Conservation (phyloP, 2,329 filamentous ascomycete genomes). For the Aureobasidium sp. region DNA sequence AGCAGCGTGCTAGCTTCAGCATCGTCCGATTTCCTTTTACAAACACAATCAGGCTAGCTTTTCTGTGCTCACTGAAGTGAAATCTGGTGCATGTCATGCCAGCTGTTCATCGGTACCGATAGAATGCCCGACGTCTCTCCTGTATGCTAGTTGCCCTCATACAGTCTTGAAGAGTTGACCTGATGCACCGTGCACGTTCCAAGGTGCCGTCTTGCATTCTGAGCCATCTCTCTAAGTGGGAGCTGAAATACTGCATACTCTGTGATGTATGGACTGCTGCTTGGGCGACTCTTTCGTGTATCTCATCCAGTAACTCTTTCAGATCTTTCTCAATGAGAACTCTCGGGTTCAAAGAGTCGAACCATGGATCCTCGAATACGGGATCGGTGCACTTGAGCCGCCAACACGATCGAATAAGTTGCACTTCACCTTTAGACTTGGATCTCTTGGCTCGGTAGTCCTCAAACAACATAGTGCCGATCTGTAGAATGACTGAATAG, state of each 20-base stretch:
- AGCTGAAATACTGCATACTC: not conserved
- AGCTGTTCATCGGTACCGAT: too few species aligned
- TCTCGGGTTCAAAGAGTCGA: too few species aligned
- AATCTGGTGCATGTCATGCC: too few species aligned
- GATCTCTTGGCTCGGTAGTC: not conserved
- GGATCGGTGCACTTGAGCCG: not conserved
- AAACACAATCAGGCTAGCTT: too few species aligned
- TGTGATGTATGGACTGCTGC: not conserved
- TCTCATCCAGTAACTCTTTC: not conserved
- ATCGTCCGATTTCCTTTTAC: not conserved
- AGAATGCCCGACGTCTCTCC: too few species aligned
- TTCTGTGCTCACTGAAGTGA: too few species aligned
- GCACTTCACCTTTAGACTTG: too few species aligned
- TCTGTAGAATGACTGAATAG: not conserved
- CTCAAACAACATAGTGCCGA: not conserved
- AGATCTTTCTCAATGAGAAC: not conserved
- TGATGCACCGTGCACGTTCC: not conserved
- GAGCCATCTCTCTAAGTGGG: not conserved
- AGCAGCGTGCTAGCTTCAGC: not conserved
- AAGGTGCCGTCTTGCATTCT: not conserved
- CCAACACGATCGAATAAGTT: not conserved
- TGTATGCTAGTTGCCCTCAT: not conserved
- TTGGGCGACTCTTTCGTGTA: not conserved
- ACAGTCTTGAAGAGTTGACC: not conserved
- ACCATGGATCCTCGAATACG: not conserved